A percentile compares a stretch with the other conserved stretches of the same genome.
These are phyloP conservation scores for Haplosporangium gracile DNA, from an alignment of 192 early-diverging fungal species.

Conservation along the genomic window DNA sequence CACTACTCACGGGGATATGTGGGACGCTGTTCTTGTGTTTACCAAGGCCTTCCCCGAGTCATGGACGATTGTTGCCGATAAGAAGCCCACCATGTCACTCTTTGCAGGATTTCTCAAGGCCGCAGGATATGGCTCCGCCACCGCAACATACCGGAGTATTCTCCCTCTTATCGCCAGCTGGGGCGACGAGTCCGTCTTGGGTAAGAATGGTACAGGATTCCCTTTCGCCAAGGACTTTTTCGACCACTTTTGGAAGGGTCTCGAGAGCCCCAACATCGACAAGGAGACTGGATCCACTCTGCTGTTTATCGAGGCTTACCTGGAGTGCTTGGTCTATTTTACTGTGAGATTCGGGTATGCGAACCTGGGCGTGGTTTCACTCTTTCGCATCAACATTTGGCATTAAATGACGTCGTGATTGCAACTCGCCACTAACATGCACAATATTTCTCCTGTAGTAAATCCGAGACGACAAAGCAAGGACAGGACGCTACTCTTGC, in stretches of 20 bases:
- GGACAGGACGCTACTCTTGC: slow-evolving; percentile 47
- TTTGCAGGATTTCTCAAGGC: slow-evolving; percentile 78
- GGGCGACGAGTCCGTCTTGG: slow-evolving; percentile 39
- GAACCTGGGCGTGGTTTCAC: not conserved
- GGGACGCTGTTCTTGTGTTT: slow-evolving; percentile 87
- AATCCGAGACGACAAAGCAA: slow-evolving; percentile 42
- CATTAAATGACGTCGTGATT: not conserved
- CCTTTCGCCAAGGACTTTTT: slow-evolving; percentile 74
- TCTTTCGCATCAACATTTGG: not conserved
- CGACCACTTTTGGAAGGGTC: slow-evolving; percentile 70
- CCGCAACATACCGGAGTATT: slow-evolving; percentile 81
- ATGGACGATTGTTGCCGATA: slow-evolving; percentile 67
- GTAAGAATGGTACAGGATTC: slow-evolving; percentile 49
- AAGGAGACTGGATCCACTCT: slow-evolving; percentile 52
- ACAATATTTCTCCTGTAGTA: not conserved
- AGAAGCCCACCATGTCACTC: slow-evolving; percentile 72
- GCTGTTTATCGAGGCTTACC: slow-evolving; percentile 71
- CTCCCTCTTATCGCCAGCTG: slow-evolving; percentile 72
- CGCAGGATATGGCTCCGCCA: slow-evolving; percentile 75
- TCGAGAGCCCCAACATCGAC: slow-evolving; percentile 63
- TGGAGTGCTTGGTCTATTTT: slow-evolving; percentile 75
- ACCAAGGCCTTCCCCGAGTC: slow-evolving; percentile 78
- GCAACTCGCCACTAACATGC: not conserved
- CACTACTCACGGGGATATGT: slow-evolving; percentile 81
- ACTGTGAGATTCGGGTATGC: slow-evolving; percentile 58